Base-by-base conservation (phyloP, 345 rosid species). In the Balakata baccata region DNA sequence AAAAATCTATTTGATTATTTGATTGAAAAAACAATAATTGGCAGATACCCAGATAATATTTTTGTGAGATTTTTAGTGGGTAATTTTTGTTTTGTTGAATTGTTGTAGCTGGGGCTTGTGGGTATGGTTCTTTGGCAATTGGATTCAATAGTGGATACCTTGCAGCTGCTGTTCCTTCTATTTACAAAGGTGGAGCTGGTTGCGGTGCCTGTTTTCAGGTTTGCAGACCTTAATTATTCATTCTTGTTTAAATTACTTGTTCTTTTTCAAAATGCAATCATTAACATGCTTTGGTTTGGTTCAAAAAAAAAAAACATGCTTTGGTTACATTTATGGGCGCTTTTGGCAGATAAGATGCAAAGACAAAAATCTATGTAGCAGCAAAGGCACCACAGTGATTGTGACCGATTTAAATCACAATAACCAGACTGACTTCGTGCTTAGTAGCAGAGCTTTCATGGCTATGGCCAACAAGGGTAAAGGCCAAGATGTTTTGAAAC, bases 201-300 rank as follows among this genome's bases (percentile, higher is more conserved):
- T 95, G 97, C n/a, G 98, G 97, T 56, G 92, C 97, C 53, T 92
- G 99, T 81, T 90, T 91, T 76, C 92, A 92, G 89, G 96, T 89
- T 5, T 14, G 56, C 16, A 29, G 3, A 34, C 10, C 8, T 66
- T 7, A 5, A 53, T 23, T 47, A 13, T 14, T 2, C 1, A 2
- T 54, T 34, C 23, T 39, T 38, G 54, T 50, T 25, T 25, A 12
- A 0, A 3, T 23, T 37, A 13, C 12, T n/a, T 57, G 22, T 50
- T 56, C 5, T 38, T 43, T 16, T 37, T 10, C 9, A 18, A 52
- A 52, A 54, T 51, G 20, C 14, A 1, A 17, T 46, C n/a, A 29
- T 37, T 3, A 22, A 10, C 49, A 1, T 9, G 8, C 46, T 43
- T 9, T 4, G 7, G 3, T 0, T 4, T 4, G 4, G 46, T 6